Evolutionary conservation across 805 yeast species (phyloP), one percentile per base, ranked within the genome.

Genomic region (Candida germanica): DNA sequence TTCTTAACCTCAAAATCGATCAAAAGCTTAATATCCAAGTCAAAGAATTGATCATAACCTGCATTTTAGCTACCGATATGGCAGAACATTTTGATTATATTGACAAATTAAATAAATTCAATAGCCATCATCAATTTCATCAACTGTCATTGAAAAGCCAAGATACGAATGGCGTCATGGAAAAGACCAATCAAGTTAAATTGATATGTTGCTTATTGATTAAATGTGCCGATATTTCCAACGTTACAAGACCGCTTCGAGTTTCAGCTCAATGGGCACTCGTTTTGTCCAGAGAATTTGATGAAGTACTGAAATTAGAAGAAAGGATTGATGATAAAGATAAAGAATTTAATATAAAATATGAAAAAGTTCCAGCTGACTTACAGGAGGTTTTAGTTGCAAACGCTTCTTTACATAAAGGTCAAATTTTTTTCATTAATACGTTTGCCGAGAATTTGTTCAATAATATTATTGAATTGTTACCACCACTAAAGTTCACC

Each of bases 211-310:
- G 86, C 17, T 62, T 88, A 41, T 70, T 91, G 42, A 78, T 93
- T 42, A 93, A 93, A 64, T 87, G 95, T 59, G 97, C 98, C 3
- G 98, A 93, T 62, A 87, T 93, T 30, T 86, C 96, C 18, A 93
- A 93, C 56, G 96, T 89, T 15, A 79, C 95, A 7, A 68, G 98
- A 42, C 87, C 89, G 4, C 64, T 86, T 39, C 64, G 73, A 24
- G 77, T 87, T 2, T 81, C 91, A 15, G 75, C 86, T 1, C 80
- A 83, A 61, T 89, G 97, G 97, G 96, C 95, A 4, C 64, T 76
- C 43, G 77, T 81, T n/a, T 69, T 89, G 27, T 73, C 83, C 1
- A 65, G 84, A 43, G 97, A 89, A 59, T 86, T 88, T 48, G 71
- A 69, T 29, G 89, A 85, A 53, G 77, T 87, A 41, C 63, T 71